Conservation (phyloP, 768 basidiomycete species). For the Tricholomella constricta region DNA sequence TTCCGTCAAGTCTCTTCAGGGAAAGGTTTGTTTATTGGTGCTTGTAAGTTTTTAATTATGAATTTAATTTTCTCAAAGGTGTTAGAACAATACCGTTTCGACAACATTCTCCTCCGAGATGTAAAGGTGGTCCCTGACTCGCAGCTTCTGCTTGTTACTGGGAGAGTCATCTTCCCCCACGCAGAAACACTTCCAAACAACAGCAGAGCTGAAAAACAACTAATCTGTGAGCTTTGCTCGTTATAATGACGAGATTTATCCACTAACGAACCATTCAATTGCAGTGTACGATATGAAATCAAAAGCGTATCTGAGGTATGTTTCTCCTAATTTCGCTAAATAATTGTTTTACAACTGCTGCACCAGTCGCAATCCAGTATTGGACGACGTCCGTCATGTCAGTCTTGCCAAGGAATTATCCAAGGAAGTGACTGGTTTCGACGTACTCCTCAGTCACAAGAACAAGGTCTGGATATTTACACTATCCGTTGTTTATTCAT, state of each 20-base stretch:
- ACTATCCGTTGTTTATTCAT: too few species aligned
- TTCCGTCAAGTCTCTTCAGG: too few species aligned
- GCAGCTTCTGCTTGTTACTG: conserved; percentile 10
- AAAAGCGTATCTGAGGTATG: conserved; percentile 1
- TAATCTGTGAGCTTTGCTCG: conserved; percentile 12
- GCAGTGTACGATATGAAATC: conserved; percentile 9
- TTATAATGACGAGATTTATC: not conserved
- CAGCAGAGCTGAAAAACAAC: conserved; percentile 16
- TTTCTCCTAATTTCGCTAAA: too few species aligned
- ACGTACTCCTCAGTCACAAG: conserved; percentile 12
- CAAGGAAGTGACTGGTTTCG: conserved; percentile 10
- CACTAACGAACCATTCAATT: not conserved
- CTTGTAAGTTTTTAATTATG: too few species aligned
- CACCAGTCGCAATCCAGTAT: conserved; percentile 7
- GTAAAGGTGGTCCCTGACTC: conserved; percentile 10
- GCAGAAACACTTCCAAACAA: conserved; percentile 4
- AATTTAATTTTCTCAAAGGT: too few species aligned
- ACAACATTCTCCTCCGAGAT: conserved; percentile 9
- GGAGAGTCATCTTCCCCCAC: conserved; percentile 3
- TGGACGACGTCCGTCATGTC: conserved; percentile 14
- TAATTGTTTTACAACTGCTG: not conserved
- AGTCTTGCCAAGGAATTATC: conserved; percentile 1
- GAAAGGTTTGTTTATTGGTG: too few species aligned
- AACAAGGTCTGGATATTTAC: not conserved
- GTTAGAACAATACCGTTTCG: too few species aligned